phyloP scores from a whole-genome alignment of 768 basidiomycete species.

The Lactifluus subvellereus region DNA sequence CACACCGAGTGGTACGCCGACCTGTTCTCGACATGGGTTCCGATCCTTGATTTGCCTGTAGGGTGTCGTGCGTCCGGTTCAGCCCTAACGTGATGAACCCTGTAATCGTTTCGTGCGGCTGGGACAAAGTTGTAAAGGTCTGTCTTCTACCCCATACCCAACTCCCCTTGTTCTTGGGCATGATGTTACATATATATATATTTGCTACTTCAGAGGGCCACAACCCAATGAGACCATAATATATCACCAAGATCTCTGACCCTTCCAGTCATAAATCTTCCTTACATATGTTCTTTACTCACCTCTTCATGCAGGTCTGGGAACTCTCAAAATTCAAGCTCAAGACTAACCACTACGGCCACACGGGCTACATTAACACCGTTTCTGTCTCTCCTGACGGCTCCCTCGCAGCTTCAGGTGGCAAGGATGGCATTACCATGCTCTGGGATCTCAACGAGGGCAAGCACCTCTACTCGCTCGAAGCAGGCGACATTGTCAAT shows the following conservation, averaged over 20 bases:
- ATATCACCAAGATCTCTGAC: slow-evolving; percentile 72
- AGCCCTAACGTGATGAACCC: slow-evolving; percentile 97
- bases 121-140: slow-evolving; percentile 99
- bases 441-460: slow-evolving; percentile 99
- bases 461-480: slow-evolving; percentile 99
- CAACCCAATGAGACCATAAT: slow-evolving; percentile 45
- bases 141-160: slow-evolving; percentile 28
- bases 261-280: slow-evolving; percentile 7
- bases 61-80: slow-evolving; percentile 99
- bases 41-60: slow-evolving; percentile 29
- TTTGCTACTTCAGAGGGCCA: slow-evolving; percentile 34
- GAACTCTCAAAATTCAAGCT: slow-evolving; percentile 99
- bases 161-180: slow-evolving; percentile 7
- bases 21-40: background rate
- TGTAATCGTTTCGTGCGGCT: slow-evolving; percentile 97
- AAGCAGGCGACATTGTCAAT: slow-evolving; percentile 97
- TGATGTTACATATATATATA: slow-evolving; percentile 37
- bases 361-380: slow-evolving; percentile 99
- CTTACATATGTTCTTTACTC: background rate
- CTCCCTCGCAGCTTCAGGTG: slow-evolving; percentile 97
- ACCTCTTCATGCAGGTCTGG: slow-evolving; percentile 69
- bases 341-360: slow-evolving; percentile 99
- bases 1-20: slow-evolving; percentile 83
- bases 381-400: slow-evolving; percentile 98
- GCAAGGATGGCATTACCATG: slow-evolving; percentile 99